Conservation (phyloP, 2,329 filamentous ascomycete genomes). For the Pestalotiopsis sp. region DNA sequence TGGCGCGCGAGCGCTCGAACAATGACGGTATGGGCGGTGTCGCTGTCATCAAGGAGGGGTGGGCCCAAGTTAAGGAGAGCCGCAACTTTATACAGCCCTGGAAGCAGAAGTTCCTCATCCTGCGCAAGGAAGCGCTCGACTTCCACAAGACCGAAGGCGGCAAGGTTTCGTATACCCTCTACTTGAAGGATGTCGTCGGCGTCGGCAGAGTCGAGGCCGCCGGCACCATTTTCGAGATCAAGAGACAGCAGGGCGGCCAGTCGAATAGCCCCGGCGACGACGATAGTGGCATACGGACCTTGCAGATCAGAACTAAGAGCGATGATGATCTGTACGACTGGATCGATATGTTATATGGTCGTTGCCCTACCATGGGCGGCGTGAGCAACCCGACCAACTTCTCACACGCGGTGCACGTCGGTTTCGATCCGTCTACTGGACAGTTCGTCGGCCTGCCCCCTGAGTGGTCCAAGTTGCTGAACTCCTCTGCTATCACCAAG, state of each 20-base stretch:
- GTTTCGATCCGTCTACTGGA: conserved; percentile 92
- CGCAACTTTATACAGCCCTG: conserved; percentile 80
- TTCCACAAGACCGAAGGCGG: conserved; percentile 91
- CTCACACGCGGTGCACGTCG: conserved; percentile 94
- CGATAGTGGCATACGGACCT: conserved; percentile 78
- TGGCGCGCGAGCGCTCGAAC: conserved; percentile 62
- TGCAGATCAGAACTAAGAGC: conserved; percentile 91
- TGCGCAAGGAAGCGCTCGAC: conserved; percentile 90
- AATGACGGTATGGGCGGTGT: conserved; percentile 68
- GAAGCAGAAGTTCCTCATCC: conserved; percentile 90
- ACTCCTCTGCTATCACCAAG: conserved; percentile 95
- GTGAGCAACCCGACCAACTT: conserved; percentile 99
- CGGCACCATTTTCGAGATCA: conserved; percentile 92
- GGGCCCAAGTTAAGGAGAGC: conserved; percentile 88
- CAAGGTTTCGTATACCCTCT: conserved; percentile 84
- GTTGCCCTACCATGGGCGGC: conserved; percentile 95
- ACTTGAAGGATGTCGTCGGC: conserved; percentile 83
- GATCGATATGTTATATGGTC: conserved; percentile 97
- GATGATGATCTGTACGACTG: conserved; percentile 98
- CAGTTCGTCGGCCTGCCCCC: conserved; percentile 92
- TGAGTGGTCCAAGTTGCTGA: conserved; percentile 96
- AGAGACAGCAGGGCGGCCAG: conserved; percentile 68
- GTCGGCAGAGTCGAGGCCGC: conserved; percentile 90
- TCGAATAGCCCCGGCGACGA: conserved; percentile 76
- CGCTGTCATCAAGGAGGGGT: conserved; percentile 78